A percentile compares a stretch with the other conserved stretches of the same genome.
Conservation (phyloP, 2,329 filamentous ascomycete species). For the Cytospora mali region DNA sequence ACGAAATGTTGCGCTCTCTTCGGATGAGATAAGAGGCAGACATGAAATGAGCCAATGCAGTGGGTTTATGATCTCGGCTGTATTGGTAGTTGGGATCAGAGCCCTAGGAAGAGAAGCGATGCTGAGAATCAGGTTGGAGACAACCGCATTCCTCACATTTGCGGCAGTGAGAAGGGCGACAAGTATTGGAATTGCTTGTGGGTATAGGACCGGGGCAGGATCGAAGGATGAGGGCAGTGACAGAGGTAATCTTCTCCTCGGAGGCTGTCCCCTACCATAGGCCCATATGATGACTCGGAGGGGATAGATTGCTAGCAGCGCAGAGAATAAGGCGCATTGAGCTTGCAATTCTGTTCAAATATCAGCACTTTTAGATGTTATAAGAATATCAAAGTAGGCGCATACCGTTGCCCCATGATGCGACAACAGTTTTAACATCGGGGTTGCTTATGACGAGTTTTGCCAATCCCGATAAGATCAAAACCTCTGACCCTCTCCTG, state of each 20-base stretch:
- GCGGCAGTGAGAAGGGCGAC: constrained; percentile 74
- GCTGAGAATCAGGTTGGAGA: constrained; percentile 81
- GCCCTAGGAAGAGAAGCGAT: constrained; percentile 75
- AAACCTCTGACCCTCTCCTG: constrained; percentile 55
- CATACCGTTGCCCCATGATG: constrained; percentile 54
- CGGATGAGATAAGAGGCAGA: constrained; percentile 63
- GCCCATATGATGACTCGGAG: constrained; percentile 58
- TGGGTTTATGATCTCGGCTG: constrained; percentile 60
- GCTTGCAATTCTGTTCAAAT: constrained; percentile 46
- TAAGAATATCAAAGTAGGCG: not conserved
- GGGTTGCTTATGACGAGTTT: constrained; percentile 51
- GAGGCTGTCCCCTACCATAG: constrained; percentile 41
- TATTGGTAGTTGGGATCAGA: constrained; percentile 67
- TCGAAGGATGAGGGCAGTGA: constrained; percentile 78
- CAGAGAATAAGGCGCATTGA: constrained; percentile 41
- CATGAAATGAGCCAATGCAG: constrained; percentile 81
- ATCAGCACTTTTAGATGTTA: constrained; percentile 3
- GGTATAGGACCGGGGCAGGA: constrained; percentile 88
- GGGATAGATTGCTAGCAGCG: constrained; percentile 59
- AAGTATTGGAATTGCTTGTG: constrained; percentile 72
- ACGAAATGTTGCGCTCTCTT: constrained; percentile 25
- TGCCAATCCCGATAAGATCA: constrained; percentile 53
- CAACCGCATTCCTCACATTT: constrained; percentile 61
- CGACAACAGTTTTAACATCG: constrained; percentile 48
- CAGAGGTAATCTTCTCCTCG: constrained; percentile 40